Evolutionary conservation across 2,329 filamentous ascomycete genomes (phyloP), one percentile per base, ranked within the genome.

Genomic region (Aspergillus alliaceus): DNA sequence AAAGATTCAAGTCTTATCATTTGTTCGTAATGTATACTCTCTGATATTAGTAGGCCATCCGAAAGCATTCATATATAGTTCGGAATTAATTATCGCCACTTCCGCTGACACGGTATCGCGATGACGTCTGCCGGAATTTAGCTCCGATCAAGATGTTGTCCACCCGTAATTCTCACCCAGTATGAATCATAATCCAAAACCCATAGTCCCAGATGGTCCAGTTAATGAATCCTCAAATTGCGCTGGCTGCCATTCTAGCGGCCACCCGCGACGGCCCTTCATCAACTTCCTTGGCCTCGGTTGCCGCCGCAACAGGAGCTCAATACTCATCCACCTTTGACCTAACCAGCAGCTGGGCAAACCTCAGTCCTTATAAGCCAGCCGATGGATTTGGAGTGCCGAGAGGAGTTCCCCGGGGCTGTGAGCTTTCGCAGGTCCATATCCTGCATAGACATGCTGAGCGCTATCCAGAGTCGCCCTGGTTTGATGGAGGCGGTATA

Each of bases 401-500:
- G 14, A 68, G 66, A 8, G 82, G 81, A 31, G 77, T 84, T 14
- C 83, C 83, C 0, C 70, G 77, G 47, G 81, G 80, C n/a, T 85
- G 83, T 69, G 81, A 84, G 66, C 70, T 85, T 54, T 79, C 82
- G 57, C 81, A 84, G 65, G 81, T 75, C 0, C 82, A 84, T 61
- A 72, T 77, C 6, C 74, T 86, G 15, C 82, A 85, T 64, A 77
- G 83, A 27, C 83, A 85, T 66, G 80, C 81, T 1, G 73, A 84
- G 59, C 77, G 83, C 22, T 84, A 82, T 42, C 80, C 81, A 3
- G 80, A 77, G 0, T 46, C 72, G 15, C 71, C 69, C 57, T 72
- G 71, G 29, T 75, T 82, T 58, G 83, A 85, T 61, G 82, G 80
- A 1, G 62, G 59, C 24, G 82, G 81, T 59, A 78, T 83, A 60